Base-by-base conservation (phyloP, 1,139 yeast genomes). In the Scheffersomyces parashehatae region DNA sequence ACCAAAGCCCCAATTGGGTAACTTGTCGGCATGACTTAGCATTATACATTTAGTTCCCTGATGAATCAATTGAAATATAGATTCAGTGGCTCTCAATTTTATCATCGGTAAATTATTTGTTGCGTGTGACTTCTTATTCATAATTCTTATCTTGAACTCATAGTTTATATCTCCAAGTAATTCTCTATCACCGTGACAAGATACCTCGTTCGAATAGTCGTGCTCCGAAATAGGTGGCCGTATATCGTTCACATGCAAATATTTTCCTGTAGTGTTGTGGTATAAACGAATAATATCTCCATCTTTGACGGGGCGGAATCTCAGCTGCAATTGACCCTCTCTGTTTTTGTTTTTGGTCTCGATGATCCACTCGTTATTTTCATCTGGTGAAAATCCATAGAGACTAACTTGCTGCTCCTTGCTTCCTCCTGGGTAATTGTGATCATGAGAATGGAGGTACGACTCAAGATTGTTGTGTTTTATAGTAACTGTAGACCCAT, bases 191-290 rank as follows among this genome's bases (percentile, higher is more conserved):
- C 88, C 88, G 37, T 81, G 68, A 50, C 87, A 79, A 29, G 86
- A 76, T 0, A 88, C 91, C 61, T 87, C 93, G 49, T 70, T 77
- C 52, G 88, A 82, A 58, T 88, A 87, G 35, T 88, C 96, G 56
- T 85, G 88, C 52, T 87, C 95, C 2, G 90, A 79, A 26, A 87
- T 74, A 5, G 95, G 95, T 0, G 96, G 93, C 46, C 84, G 75
- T 3, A 73, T 66, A 35, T 81, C 77, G 46, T 70, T 77, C 5
- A 84, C 83, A 42, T 81, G 79, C 31, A 89, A 66, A 38, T 81
- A 77, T 43, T 77, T 75, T 5, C 83, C 80, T 0, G 96, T 83
- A 3, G 55, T 52, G 42, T 74, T 73, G 55, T 89, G 96, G 61
- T 77, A 81, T 14, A 89, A 60, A 45, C 82, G 70, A n/a, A 88